Base-by-base conservation (phyloP, 108 stramenopile species). In the Discostella stelligeroides region DNA sequence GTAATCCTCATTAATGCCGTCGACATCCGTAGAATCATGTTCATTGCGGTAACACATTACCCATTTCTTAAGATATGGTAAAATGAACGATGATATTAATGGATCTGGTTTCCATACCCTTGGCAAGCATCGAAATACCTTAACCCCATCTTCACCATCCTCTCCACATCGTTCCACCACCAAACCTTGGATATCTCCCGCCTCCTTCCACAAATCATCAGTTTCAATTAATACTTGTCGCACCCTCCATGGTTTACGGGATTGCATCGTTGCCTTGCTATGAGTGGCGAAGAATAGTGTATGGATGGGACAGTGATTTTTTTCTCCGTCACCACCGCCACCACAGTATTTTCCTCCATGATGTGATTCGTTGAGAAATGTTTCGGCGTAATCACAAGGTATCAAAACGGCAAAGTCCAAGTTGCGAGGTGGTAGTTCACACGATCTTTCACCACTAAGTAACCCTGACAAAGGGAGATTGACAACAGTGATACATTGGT, bases 101-200 rank as follows among this genome's bases (percentile, higher is more conserved):
- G 76, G 63, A 75, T 91, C 90, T 0, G 92, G 89, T 75, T 94
- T 82, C 92, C 92, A 94, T 12, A 94, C 66, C 49, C 88, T 83
- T 13, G 87, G 80, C 3, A 79, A 46, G 1, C 80, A 83, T 10
- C 30, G 40, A 37, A 76, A 75, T 38, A 58, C 51, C 5, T 10
- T 28, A 21, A 21, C 34, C 23, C 66, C 62, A 49, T 39, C 34
- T 60, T 40, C 68, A 23, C 60, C 38, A 18, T 30, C 23, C 8
- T 0, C 42, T 46, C 24, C 18, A 41, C 45, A 7, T 13, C 21
- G 8, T n/a, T 20, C 30, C 30, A 7, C 27, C 43, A 30, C 17
- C 28, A 64, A n/a, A 24, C 70, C 9, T 40, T 41, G 29, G 27
- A 58, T 29, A 13, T 37, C 18, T 29, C 43, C 25, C 21, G 74